phyloP scores from a whole-genome alignment of 768 basidiomycete genomes.

The Lactarius deliciosus region DNA sequence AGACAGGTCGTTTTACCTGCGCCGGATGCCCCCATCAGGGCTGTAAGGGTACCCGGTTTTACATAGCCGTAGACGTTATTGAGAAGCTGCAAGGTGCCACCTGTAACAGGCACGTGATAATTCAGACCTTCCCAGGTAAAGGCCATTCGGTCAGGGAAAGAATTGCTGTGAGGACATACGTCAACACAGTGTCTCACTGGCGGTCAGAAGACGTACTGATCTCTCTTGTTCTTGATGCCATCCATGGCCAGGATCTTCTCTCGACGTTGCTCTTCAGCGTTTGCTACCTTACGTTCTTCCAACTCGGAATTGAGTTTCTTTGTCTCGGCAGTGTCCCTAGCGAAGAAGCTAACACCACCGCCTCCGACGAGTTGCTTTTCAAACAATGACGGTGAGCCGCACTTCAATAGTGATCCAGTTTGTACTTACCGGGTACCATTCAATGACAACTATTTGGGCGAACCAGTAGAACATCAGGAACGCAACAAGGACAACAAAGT shows the following conservation, averaged over 20 bases:
- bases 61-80: conserved; percentile 81
- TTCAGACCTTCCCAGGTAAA: conserved; percentile 85
- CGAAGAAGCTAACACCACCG: conserved; percentile 58
- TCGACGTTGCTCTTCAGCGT: conserved; percentile 35
- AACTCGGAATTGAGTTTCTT: conserved; percentile 55
- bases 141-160: conserved; percentile 42
- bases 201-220: conserved; percentile 49
- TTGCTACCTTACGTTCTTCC: conserved; percentile 46
- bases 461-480: conserved; percentile 71
- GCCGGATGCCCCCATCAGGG: conserved; percentile 85
- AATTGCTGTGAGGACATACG: conserved; percentile 3
- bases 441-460: conserved; percentile 65
- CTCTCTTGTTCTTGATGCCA: conserved; percentile 41
- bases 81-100: conserved; percentile 60
- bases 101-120: conserved; percentile 72
- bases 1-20: conserved; percentile 80
- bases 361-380: conserved; percentile 55
- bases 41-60: conserved; percentile 73
- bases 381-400: conserved; percentile 22
- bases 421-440: conserved; percentile 55
- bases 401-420: conserved; percentile 29
- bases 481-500: conserved; percentile 69
- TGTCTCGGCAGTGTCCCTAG: conserved; percentile 55
- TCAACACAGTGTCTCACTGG: not conserved
- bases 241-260: conserved; percentile 30